Evolutionary conservation across 179 eudicot genomes (phyloP).

Genomic region (Nepenthes alata): DNA sequence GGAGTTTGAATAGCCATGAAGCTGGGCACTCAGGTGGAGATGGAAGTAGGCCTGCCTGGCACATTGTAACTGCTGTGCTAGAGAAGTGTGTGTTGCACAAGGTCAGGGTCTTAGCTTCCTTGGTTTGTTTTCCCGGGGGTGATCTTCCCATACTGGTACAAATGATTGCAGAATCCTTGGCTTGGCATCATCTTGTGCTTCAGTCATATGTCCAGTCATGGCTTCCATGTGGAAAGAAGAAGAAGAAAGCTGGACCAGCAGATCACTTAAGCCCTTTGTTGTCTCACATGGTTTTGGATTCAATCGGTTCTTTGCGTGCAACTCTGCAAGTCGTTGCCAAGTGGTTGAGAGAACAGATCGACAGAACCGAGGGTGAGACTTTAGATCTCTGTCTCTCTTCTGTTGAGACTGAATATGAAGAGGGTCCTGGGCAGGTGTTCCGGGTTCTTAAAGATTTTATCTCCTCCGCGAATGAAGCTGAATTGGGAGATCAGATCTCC

Average conservation of each 20-base stretch:
- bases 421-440: slow-evolving; percentile 71
- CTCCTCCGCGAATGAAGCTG: slow-evolving; percentile 27
- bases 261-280: slow-evolving; percentile 39
- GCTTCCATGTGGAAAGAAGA: slow-evolving; percentile 79
- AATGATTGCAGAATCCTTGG: slow-evolving; percentile 69
- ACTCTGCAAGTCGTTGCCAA: slow-evolving; percentile 40
- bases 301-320: slow-evolving; percentile 36
- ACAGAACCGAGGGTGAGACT: slow-evolving; percentile 29
- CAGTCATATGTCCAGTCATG: slow-evolving; percentile 57
- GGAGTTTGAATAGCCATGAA: slow-evolving; percentile 53
- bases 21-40: slow-evolving; percentile 20
- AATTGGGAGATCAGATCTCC: slow-evolving; percentile 52
- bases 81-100: slow-evolving; percentile 35
- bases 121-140: slow-evolving; percentile 43
- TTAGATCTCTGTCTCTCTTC: slow-evolving; percentile 38
- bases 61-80: slow-evolving; percentile 40
- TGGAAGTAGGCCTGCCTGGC: slow-evolving; percentile 35
- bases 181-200: slow-evolving; percentile 71
- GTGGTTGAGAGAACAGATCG: slow-evolving; percentile 55
- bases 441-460: slow-evolving; percentile 25
- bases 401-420: slow-evolving; percentile 16
- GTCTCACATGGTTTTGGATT: slow-evolving; percentile 36
- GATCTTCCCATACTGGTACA: slow-evolving; percentile 53
- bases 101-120: slow-evolving; percentile 27
- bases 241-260: slow-evolving; percentile 60